These are phyloP conservation scores for Discostella pseudostelligera DNA, from an alignment of 108 stramenopile species.

Conservation along the genomic window DNA sequence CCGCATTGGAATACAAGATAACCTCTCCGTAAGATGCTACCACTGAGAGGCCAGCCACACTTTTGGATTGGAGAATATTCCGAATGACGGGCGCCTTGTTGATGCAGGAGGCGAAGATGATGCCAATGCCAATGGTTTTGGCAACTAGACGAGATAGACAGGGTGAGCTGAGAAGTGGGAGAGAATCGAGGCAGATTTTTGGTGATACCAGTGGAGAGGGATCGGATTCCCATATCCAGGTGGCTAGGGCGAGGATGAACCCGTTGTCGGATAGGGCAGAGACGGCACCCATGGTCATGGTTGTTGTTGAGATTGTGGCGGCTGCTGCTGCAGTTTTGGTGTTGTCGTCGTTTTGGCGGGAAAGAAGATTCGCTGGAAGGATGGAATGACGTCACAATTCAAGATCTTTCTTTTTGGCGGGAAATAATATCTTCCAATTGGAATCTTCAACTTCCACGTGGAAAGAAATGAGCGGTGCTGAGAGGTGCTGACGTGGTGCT, in stretches of 20 bases:
- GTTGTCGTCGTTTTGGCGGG: neutral
- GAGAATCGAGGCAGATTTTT: constrained; percentile 35
- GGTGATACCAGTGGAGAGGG: constrained; percentile 46
- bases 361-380: neutral
- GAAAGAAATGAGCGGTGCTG: too few species aligned
- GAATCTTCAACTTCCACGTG: too few species aligned
- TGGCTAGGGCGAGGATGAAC: constrained; percentile 46
- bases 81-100: constrained; percentile 76
- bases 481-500: too few species aligned
- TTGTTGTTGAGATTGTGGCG: too few species aligned
- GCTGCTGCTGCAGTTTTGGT: too few species aligned
- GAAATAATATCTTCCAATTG: too few species aligned
- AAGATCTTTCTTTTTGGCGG: too few species aligned
- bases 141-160: constrained; percentile 63
- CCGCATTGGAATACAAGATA: constrained; percentile 64
- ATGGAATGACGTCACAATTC: neutral
- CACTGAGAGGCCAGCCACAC: constrained; percentile 61
- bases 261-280: constrained; percentile 19
- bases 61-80: constrained; percentile 58
- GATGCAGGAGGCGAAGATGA: constrained; percentile 64
- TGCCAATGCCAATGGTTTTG: constrained; percentile 69
- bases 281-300: neutral
- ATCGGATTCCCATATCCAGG: constrained; percentile 67
- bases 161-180: constrained; percentile 52
- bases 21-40: constrained; percentile 61